These are phyloP conservation scores for Nakazawaea ambrosiae DNA, from an alignment of 805 yeast genomes.

Conservation along the genomic window DNA sequence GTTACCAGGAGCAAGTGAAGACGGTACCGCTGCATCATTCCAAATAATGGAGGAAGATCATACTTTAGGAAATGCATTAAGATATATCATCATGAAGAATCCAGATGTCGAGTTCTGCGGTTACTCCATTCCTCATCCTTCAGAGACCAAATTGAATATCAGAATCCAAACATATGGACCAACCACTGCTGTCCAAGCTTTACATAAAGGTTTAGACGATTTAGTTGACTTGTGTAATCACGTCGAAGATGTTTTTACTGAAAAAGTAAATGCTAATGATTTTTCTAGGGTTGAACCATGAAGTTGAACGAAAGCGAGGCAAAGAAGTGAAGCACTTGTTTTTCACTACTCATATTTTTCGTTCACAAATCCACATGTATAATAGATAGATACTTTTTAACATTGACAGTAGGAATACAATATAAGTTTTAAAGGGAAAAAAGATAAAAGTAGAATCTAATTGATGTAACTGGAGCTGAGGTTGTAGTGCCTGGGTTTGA, in stretches of 20 bases:
- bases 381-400: no score
- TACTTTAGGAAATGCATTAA: conserved; percentile 88
- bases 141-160: conserved; percentile 81
- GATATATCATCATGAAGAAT: conserved; percentile 94
- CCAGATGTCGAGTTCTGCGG: conserved; percentile 99
- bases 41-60: conserved; percentile 93
- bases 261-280: conserved; percentile 52
- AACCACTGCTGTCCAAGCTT: conserved; percentile 85
- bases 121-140: conserved; percentile 96
- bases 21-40: conserved; percentile 92
- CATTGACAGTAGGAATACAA: no score
- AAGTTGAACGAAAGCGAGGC: no score
- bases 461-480: no score
- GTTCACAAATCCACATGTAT: no score
- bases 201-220: conserved; percentile 86
- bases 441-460: no score
- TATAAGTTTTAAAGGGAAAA: no score
- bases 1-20: conserved; percentile 85
- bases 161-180: conserved; percentile 90
- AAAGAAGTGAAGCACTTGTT: no score
- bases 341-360: no score
- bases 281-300: conserved; percentile 44
- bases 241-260: conserved; percentile 73
- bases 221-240: conserved; percentile 75
- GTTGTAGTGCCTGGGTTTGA: no score